Evolutionary conservation across 2,329 filamentous ascomycete genomes (phyloP), one percentile per base, ranked within the genome.

Genomic region (Fusarium caatingaense): DNA sequence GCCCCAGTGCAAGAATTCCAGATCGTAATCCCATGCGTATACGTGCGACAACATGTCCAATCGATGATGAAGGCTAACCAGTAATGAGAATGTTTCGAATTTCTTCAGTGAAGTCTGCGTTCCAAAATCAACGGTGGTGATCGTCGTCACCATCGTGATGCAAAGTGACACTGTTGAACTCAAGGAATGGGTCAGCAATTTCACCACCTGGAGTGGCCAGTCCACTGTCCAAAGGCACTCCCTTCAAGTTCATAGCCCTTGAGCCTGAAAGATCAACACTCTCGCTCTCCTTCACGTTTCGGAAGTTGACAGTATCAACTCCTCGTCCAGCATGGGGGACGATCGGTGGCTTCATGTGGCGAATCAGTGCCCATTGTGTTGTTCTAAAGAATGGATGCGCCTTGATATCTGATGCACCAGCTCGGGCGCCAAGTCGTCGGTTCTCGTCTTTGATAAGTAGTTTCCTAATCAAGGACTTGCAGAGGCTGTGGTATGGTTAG

Each of bases 401-500:
- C 82, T 99, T 99, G 79, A 99, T 97, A 80, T 99, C 96, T 2
- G 94, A 98, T 11, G 96, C 96, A 67, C 96, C 96, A 5, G 96
- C 96, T 66, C 96, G 92, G 50, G 96, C 97, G 64, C 96, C 96
- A 45, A 99, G 87, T 64, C 96, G 92, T 66, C 94, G 91, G 64
- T 95, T 94, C 81, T 99, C 96, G 74, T 99, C 96, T 81, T 99
- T 99, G 86, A 98, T 98, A 46, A 99, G 86, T 16, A 99, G 87
- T 82, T 99, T 99, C 71, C 96, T 90, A 78, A 99, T 97, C 67
- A 99, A 83, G 7, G 93, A 97, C 83, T 99, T 99, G 86, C 96
- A 99, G 48, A 98, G 87, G 78, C 95, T 98, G 68, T 16, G 28
- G 46, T 54, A n/a, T 16, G 27, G 21, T 60, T 42, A 62, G 57